Base-by-base conservation (phyloP, 768 basidiomycete genomes). In the Boletus vinaceobasis region DNA sequence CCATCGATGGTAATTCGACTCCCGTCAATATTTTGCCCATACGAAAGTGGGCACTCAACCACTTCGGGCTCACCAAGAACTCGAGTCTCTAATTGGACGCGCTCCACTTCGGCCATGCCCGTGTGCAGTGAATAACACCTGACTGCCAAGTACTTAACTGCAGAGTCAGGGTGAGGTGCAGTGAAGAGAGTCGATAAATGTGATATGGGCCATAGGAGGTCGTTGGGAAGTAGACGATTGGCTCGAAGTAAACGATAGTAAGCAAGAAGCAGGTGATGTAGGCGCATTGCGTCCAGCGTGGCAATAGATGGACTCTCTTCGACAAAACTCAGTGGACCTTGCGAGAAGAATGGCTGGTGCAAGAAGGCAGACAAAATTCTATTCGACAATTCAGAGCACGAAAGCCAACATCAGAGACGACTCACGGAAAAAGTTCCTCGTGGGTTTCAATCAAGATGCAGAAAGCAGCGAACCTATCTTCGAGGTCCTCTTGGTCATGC, bases 171-270 rank as follows among this genome's bases (percentile, higher is more conserved):
- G 58, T 85, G 78, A 23, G 84, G 72, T 0, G 79, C 72, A 45
- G 63, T 68, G 43, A 83, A 72, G 4, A 85, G 67, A 17, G 57
- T 49, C 29, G 76, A 75, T 10, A 86, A 68, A 6, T 74, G 69
- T 1, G 71, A 64, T 14, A 73, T 49, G 3, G 82, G 68, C 93
- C 93, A 96, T 33, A 71, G 62, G n/a, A 85, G 71, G 15, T 80
- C 72, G 15, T 65, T 56, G 3, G 91, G 86, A 19, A 94, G 77
- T 57, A 83, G 74, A 15, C 84, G 83, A 67, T 90, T 93, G 23
- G 84, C 84, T 65, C 80, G 78, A 17, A 94, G 75, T 46, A 96
- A 78, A 37, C 94, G 86, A 65, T 89, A 89, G 64, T 94, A 91
- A 1, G 89, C 82, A 42, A 96, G 76, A 32, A 97, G 79, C 0